Evolutionary conservation across 805 yeast genomes (phyloP).

Genomic region (Schwanniomyces yamadae): DNA sequence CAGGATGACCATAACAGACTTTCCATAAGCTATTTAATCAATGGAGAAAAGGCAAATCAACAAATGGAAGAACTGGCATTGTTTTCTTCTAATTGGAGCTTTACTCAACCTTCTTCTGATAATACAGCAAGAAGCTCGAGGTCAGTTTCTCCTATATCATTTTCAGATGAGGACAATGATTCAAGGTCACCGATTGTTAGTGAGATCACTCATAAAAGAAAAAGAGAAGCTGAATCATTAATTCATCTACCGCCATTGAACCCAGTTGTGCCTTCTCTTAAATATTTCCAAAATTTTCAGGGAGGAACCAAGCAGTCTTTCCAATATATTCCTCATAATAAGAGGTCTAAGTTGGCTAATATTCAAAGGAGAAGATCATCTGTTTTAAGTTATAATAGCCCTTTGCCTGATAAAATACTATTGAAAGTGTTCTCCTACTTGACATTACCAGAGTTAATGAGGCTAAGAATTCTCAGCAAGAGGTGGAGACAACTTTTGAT

Average conservation of each 20-base stretch:
- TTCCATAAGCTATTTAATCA: constrained; percentile 22
- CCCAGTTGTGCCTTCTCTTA: constrained; percentile 33
- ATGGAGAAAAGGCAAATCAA: neutral
- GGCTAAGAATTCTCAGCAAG: constrained; percentile 53
- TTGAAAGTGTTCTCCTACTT: constrained; percentile 52
- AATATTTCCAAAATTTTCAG: constrained; percentile 26
- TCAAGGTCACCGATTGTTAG: neutral
- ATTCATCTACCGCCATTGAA: constrained; percentile 40
- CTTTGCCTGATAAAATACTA: constrained; percentile 60
- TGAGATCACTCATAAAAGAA: neutral
- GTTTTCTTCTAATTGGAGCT: constrained; percentile 5
- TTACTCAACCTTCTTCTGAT: neutral
- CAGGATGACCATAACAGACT: constrained; percentile 10
- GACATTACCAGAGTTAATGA: constrained; percentile 60
- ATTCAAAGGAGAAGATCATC: constrained; percentile 57
- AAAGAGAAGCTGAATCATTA: constrained; percentile 4
- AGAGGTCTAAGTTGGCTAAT: constrained; percentile 49
- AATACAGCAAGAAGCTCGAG: neutral
- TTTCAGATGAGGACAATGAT: neutral
- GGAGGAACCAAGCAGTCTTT: constrained; percentile 21
- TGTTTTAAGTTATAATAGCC: constrained; percentile 49
- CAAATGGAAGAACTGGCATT: constrained; percentile 1
- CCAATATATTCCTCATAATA: constrained; percentile 55
- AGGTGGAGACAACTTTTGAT: constrained; percentile 68
- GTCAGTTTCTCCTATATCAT: constrained; percentile 7